Conservation (phyloP, 2,329 filamentous ascomycete species). For the Dothistroma septosporum region DNA sequence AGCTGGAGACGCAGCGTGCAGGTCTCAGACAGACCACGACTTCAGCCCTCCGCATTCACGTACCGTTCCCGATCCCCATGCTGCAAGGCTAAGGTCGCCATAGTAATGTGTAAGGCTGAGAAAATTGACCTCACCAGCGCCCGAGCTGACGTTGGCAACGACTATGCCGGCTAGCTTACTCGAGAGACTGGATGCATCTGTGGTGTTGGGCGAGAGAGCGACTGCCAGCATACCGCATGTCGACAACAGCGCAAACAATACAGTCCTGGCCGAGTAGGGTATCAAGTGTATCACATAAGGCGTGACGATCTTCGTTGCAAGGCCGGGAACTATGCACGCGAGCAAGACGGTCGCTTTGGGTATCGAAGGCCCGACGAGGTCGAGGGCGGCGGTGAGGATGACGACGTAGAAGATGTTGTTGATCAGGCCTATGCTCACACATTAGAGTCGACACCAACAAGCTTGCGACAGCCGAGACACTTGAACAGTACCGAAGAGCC, state of each 20-base stretch:
- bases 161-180: conserved; percentile 78
- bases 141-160: conserved; percentile 78
- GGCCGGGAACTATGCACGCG: conserved; percentile 85
- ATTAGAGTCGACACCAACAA: not conserved
- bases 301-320: conserved; percentile 64
- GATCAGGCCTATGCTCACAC: conserved; percentile 62
- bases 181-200: conserved; percentile 53
- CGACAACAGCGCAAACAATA: conserved; percentile 70
- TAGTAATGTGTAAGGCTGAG: conserved; percentile 91
- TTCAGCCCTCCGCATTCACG: conserved; percentile 41
- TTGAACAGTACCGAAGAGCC: conserved; percentile 72
- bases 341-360: conserved; percentile 92
- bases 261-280: conserved; percentile 71
- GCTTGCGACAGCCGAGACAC: not conserved
- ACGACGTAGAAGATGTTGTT: conserved; percentile 98
- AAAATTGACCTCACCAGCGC: conserved; percentile 86
- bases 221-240: conserved; percentile 85
- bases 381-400: conserved; percentile 89
- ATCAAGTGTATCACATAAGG: conserved; percentile 92
- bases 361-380: conserved; percentile 80
- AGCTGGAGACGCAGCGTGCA: no score
- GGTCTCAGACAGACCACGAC: not conserved
- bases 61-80: conserved; percentile 81
- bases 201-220: conserved; percentile 64
- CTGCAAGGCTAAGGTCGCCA: conserved; percentile 76